A percentile compares a stretch with the other conserved stretches of the same genome.
These are phyloP conservation scores for Mycena leptocephala DNA, from an alignment of 768 basidiomycete genomes.

Conservation along the genomic window DNA sequence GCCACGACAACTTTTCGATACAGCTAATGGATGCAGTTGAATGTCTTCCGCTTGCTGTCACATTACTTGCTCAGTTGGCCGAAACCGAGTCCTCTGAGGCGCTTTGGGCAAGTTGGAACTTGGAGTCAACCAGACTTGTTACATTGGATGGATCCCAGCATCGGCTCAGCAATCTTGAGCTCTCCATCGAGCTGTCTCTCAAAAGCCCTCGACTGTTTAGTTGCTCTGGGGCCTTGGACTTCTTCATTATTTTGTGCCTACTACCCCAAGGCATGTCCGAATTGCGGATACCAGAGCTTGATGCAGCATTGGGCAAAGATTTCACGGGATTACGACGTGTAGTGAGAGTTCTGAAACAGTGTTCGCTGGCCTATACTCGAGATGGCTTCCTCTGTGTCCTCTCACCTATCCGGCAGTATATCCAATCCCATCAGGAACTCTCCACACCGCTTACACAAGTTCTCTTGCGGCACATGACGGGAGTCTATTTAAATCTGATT, in stretches of 20 bases:
- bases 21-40: slow-evolving; percentile 49
- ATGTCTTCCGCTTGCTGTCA: slow-evolving; percentile 52
- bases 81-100: slow-evolving; percentile 47
- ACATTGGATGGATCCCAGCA: slow-evolving; percentile 36
- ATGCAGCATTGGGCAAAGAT: slow-evolving; percentile 12
- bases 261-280: slow-evolving; percentile 49
- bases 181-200: slow-evolving; percentile 50
- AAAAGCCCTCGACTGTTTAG: slow-evolving; percentile 44
- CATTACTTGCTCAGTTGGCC: slow-evolving; percentile 50
- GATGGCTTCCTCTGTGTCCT: slow-evolving; percentile 42
- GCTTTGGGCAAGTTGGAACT: slow-evolving; percentile 49
- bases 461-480: background rate
- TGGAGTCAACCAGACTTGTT: slow-evolving; percentile 47
- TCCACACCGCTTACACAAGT: slow-evolving; percentile 34
- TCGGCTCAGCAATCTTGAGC: slow-evolving; percentile 48
- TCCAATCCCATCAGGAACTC: slow-evolving; percentile 30
- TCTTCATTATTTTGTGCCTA: slow-evolving; percentile 47
- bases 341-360: slow-evolving; percentile 38
- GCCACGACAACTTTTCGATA: slow-evolving; percentile 39
- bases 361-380: background rate
- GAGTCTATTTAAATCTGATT: background rate
- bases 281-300: slow-evolving; percentile 30
- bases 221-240: slow-evolving; percentile 42
- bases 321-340: slow-evolving; percentile 39
- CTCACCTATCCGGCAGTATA: slow-evolving; percentile 47